These are phyloP conservation scores for Begonia fuchsioides DNA, from an alignment of 306 rosid species.

Conservation along the genomic window DNA sequence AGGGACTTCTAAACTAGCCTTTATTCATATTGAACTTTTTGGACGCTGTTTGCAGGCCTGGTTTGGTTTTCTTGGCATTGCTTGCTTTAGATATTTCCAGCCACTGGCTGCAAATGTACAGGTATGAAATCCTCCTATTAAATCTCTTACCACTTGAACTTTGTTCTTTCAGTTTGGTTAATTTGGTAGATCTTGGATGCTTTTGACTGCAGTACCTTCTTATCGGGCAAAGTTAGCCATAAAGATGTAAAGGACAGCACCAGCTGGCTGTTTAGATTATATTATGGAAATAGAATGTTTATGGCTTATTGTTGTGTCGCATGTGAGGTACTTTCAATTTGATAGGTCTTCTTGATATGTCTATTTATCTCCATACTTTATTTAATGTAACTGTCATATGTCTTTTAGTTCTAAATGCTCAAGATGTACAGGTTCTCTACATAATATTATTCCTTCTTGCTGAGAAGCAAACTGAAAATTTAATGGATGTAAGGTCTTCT, in stretches of 20 bases:
- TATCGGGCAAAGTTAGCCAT: slow-evolving; percentile 82
- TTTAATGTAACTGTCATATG: not conserved
- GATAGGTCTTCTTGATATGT: not conserved
- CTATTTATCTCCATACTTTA: not conserved
- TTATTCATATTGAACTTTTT: slow-evolving; percentile 18
- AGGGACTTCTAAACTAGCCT: slow-evolving; percentile 1
- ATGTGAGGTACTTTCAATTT: not conserved
- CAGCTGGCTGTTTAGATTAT: slow-evolving; percentile 79
- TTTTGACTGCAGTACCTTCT: slow-evolving; percentile 62
- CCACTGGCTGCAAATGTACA: slow-evolving; percentile 99
- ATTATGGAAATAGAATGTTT: slow-evolving; percentile 87
- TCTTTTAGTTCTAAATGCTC: slow-evolving; percentile 16
- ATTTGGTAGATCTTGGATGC: too few relatives aligned
- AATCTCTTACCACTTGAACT: not conserved
- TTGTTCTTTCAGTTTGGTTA: not conserved
- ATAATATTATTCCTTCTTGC: slow-evolving; percentile 58
- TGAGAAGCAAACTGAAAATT: slow-evolving; percentile 43
- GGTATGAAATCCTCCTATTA: slow-evolving; percentile 27
- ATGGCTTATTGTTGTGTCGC: slow-evolving; percentile 89
- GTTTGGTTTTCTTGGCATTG: slow-evolving; percentile 30
- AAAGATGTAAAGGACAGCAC: slow-evolving; percentile 97
- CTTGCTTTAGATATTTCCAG: slow-evolving; percentile 90
- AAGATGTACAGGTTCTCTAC: slow-evolving; percentile 61
- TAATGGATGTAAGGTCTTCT: slow-evolving; percentile 48
- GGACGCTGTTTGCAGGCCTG: slow-evolving; percentile 50